phyloP scores from a whole-genome alignment of 2,329 filamentous ascomycete genomes.

The Sarocladium oryzae region DNA sequence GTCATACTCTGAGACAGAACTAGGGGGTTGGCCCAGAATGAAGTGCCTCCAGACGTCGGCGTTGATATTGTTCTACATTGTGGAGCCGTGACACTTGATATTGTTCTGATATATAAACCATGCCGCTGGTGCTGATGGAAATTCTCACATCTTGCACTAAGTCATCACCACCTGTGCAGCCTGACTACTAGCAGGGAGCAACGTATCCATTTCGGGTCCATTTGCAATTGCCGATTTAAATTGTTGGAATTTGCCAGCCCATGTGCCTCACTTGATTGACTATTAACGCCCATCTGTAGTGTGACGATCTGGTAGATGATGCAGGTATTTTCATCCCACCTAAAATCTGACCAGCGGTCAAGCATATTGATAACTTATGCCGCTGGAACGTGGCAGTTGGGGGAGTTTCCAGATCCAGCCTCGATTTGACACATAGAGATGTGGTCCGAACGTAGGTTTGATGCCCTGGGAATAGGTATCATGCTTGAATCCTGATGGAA shows the following conservation, averaged over 20 bases:
- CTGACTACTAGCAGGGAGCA: not conserved
- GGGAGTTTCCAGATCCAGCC: not conserved
- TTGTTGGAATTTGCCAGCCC: too few species aligned
- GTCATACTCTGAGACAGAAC: not conserved
- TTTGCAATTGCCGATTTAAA: not conserved
- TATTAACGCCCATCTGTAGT: not conserved
- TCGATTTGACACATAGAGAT: not conserved
- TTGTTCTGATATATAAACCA: constrained; percentile 2
- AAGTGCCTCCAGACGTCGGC: not conserved
- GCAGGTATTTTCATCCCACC: too few species aligned
- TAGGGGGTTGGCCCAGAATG: constrained; percentile 1
- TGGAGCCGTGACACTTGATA: constrained; percentile 10
- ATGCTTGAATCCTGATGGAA: too few species aligned
- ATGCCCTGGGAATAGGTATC: too few species aligned
- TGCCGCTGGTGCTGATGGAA: not conserved
- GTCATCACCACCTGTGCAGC: not conserved
- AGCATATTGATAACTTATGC: not conserved
- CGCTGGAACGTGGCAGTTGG: not conserved
- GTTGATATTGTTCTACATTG: constrained; percentile 11
- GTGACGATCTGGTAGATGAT: not conserved
- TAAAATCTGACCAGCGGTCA: too few species aligned
- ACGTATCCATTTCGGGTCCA: not conserved
- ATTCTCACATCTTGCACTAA: not conserved
- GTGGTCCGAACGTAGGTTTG: too few species aligned
- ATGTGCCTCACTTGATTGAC: not conserved